Percentiles rank a stretch among this genome's conserved stretches.
These are phyloP conservation scores for Stenocarpella maydis DNA, from an alignment of 2,329 filamentous ascomycete species.

Conservation along the genomic window DNA sequence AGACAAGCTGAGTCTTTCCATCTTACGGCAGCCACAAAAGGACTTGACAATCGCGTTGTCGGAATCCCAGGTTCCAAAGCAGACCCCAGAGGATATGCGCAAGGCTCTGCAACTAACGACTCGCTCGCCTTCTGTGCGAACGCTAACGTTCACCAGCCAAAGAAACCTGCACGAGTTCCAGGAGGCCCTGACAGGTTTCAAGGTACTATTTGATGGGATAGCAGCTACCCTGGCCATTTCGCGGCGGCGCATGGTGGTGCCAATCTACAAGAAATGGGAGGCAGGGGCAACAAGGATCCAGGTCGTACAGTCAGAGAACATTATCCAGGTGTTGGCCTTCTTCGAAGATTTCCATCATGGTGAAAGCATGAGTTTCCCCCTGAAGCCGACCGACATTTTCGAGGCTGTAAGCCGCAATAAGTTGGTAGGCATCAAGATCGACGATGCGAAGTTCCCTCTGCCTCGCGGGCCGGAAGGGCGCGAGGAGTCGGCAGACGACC, in stretches of 20 bases:
- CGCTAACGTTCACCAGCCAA: slow-evolving; percentile 72
- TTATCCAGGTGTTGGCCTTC: slow-evolving; percentile 82
- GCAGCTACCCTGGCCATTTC: slow-evolving; percentile 82
- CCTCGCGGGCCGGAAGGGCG: slow-evolving; percentile 65
- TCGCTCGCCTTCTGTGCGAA: slow-evolving; percentile 71
- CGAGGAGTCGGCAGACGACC: slow-evolving; percentile 60
- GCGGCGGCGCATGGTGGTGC: slow-evolving; percentile 86
- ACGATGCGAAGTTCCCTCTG: slow-evolving; percentile 90
- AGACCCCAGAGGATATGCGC: slow-evolving; percentile 68
- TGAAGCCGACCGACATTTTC: slow-evolving; percentile 85
- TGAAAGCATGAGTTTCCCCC: slow-evolving; percentile 85
- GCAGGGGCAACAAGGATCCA: slow-evolving; percentile 82
- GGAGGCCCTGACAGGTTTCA: slow-evolving; percentile 79
- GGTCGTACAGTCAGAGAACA: slow-evolving; percentile 77
- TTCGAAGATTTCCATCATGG: slow-evolving; percentile 89
- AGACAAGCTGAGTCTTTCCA: slow-evolving; percentile 67
- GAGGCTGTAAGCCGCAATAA: slow-evolving; percentile 71
- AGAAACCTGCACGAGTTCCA: slow-evolving; percentile 82
- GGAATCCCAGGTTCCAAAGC: slow-evolving; percentile 69
- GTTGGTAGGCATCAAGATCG: slow-evolving; percentile 78
- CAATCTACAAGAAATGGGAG: slow-evolving; percentile 95
- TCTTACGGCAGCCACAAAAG: slow-evolving; percentile 76
- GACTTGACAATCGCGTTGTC: slow-evolving; percentile 81
- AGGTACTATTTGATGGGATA: slow-evolving; percentile 76
- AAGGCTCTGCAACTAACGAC: slow-evolving; percentile 69